Evolutionary conservation across 176 grass and related monocot species (phyloP).

Genomic region (Zoysia pacifica): DNA sequence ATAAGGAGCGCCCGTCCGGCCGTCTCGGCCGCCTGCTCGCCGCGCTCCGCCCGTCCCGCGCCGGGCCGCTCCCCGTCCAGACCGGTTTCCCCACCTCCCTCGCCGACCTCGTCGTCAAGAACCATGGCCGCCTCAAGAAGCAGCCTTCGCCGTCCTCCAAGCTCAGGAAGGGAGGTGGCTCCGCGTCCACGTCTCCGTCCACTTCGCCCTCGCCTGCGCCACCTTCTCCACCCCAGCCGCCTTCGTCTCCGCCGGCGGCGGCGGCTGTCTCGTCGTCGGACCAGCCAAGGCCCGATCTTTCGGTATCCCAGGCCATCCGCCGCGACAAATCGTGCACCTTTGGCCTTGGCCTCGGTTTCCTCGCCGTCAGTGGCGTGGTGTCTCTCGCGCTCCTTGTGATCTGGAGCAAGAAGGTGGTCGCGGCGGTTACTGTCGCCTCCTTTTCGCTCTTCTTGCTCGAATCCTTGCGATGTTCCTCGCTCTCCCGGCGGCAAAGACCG

Average conservation of each 20-base stretch:
- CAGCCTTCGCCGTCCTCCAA: conserved; percentile 45
- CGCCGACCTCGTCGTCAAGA: conserved; percentile 86
- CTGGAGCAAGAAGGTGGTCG: conserved; percentile 76
- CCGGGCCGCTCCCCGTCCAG: conserved; percentile 65
- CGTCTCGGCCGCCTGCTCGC: conserved; percentile 59
- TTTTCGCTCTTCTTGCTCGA: conserved; percentile 70
- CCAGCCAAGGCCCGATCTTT: conserved; percentile 7
- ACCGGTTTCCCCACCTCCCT: conserved; percentile 95
- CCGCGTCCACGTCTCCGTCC: background rate
- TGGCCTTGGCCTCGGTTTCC: conserved; percentile 48
- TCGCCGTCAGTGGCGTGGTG: conserved; percentile 53
- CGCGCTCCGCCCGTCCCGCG: conserved; percentile 57
- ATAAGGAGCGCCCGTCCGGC: conserved; percentile 55
- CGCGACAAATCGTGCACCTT: background rate
- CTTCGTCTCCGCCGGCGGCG: background rate
- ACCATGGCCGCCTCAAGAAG: conserved; percentile 76
- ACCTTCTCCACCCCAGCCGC: too few relatives aligned
- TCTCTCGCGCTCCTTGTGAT: conserved; percentile 71
- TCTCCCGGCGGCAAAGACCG: background rate
- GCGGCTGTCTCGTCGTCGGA: conserved; percentile 7
- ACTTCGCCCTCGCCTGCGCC: too few relatives aligned
- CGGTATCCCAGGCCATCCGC: background rate
- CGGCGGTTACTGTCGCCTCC: conserved; percentile 53
- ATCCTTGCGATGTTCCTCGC: conserved; percentile 31
- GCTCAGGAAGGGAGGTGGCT: conserved; percentile 40